Base-by-base conservation (phyloP, 306 rosid genomes). In the Dryas alaskensis region DNA sequence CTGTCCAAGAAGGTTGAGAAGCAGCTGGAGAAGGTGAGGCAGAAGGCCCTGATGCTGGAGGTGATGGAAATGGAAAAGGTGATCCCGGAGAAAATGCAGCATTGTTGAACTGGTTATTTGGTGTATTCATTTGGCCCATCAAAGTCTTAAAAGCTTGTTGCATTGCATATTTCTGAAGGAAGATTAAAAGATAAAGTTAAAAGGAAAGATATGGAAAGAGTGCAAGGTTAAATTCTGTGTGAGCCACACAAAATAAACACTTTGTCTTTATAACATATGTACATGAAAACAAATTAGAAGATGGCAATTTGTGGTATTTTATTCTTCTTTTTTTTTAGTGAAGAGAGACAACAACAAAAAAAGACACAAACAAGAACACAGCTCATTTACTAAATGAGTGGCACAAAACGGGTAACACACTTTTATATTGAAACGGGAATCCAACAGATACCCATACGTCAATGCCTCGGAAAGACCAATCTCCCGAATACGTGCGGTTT, bases 71-170 rank as follows among this genome's bases (percentile, higher is more conserved):
- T 77, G 97, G 98, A 84, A 83, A 95, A 73, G 99, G 84, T 16
- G 93, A 82, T 19, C 93, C 96, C 48, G 90, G 83, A 69, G 96
- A 78, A 79, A 80, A 85, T 42, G 88, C 75, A 81, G 92, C 70
- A 78, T 77, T 88, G 62, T 72, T 80, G 78, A 86, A 83, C 65
- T 65, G 93, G 72, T 76, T 84, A 69, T 80, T 85, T 83, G 87
- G 99, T 74, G 98, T 8, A 87, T 86, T 86, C 97, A 86, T 85
- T 81, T 92, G 98, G 70, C 97, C 88, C 99, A 92, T 90, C 89
- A 95, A 27, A 66, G 90, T 88, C 91, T 95, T 90, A 80, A 92
- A 86, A 86, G 99, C 98, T 92, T 92, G 99, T 90, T 92, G 97
- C 96, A 92, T 92, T 59, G 98, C 98, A 95, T 90, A 95, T 60